Base-by-base conservation (phyloP, 2,329 filamentous ascomycete genomes). In the Fonsecaea nubica region DNA sequence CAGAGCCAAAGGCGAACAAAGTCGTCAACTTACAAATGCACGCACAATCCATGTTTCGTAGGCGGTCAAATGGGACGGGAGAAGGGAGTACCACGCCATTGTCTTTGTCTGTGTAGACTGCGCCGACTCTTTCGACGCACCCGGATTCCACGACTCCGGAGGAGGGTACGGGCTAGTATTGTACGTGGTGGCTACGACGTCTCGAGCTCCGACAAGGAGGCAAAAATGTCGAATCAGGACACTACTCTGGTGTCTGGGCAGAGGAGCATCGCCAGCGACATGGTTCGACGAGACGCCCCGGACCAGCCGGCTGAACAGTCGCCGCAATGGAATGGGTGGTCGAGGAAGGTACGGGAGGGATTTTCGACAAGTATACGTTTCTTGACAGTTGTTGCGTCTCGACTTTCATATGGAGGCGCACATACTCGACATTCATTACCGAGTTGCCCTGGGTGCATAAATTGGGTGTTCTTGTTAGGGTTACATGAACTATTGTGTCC, bases 61-160 rank as follows among this genome's bases (percentile, higher is more conserved):
- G 45, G 81, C 80, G 50, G 80, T 83, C 62, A 89, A 80, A 64
- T 83, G 80, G 18, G 83, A 79, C 1, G 89, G 89, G 38, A 91
- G 83, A 65, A 91, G 84, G 1, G 88, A 90, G 70, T 88, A 87
- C 81, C 86, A 84, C 53, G 85, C 84, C 89, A 90, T 90, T 3
- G 10, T 48, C n/a, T 7, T 40, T 3, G 38, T 40, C 10, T 45
- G 7, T 12, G 42, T 21, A 6, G 4, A 21, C 6, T 33, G 15
- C 10, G 32, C 10, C 21, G 32, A 8, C 6, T 48, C 50, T 54
- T 54, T 33, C 50, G 21, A 54, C 1, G 50, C 15, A 6, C 5
- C 25, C 25, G 25, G 25, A 25, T 25, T 25, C 3, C 25, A 25
- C 25, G 25, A 25, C 25, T 25, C 3, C 25, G 25, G 25, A 25